Evolutionary conservation across 2,329 filamentous ascomycete species (phyloP), one percentile per base, ranked within the genome.

Genomic region (Nemania serpens): DNA sequence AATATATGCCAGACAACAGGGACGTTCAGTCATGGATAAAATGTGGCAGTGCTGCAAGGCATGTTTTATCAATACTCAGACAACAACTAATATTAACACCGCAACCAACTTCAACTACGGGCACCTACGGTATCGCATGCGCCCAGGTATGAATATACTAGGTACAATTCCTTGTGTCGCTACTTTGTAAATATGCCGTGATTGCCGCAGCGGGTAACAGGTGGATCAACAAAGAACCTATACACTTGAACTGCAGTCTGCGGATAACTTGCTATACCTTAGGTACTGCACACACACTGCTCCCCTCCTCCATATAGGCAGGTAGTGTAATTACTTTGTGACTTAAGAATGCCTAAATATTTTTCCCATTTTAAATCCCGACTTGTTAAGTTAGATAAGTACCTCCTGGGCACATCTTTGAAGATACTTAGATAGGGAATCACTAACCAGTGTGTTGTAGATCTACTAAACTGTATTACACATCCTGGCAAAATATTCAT

Each of bases 11-110:
- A 34, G 17, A 25, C 36, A 55, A 49, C 41, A 51, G 18, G 39
- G 56, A 48, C 52, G 5, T 18, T 15, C 20, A 37, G 22, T 53
- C 52, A 48, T 58, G 25, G 45, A 56, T 58, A 61, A 61, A 54
- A 50, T 63, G 54, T 49, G 50, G 54, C 20, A 52, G 34, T 61
- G 58, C 58, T 54, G 25, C 17, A 25, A 49, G 54, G 53, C 20
- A n/a, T n/a, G n/a, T n/a, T n/a, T 47, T 57, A 51, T 45, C 37
- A 51, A 7, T 4, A 33, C n/a, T 20, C 39, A 42, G 36, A 36
- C 22, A 18, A 33, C 25, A 55, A 29, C 17, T 12, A 22, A 5
- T 36, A 33, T 39, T 43, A 17, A 25, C 36, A 25, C 20, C 29
- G 37, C 48, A 34, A 13, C 41, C 47, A 37, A 39, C 36, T 33